Conservation (phyloP, 176 grass and related monocot species). For the Aegilops longissima region DNA sequence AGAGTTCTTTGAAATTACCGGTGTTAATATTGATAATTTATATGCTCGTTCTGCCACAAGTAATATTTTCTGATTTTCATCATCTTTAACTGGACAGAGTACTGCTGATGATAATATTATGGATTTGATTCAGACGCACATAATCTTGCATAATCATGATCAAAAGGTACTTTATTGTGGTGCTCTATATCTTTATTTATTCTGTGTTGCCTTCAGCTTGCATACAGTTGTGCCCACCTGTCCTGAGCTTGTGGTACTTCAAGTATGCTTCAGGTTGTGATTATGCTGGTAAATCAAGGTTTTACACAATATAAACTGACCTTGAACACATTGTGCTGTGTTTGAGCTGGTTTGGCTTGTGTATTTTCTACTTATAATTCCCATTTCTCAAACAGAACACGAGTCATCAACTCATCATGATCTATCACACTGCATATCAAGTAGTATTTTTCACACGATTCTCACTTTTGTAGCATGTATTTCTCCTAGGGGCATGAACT, state of each 20-base stretch:
- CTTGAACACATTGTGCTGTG: background rate
- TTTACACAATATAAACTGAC: constrained; percentile 3
- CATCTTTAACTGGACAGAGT: constrained; percentile 54
- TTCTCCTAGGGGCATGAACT: constrained; percentile 77
- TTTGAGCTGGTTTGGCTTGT: constrained; percentile 19
- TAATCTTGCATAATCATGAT: constrained; percentile 66
- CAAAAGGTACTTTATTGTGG: constrained; percentile 63
- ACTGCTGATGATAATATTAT: constrained; percentile 66
- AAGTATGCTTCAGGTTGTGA: constrained; percentile 12
- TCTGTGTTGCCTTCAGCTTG: constrained; percentile 21
- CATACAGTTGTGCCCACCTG: background rate
- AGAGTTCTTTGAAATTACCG: background rate
- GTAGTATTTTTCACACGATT: constrained; percentile 14
- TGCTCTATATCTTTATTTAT: constrained; percentile 16
- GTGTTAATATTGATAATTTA: constrained; percentile 13
- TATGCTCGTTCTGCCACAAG: constrained; percentile 21
- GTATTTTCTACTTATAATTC: background rate
- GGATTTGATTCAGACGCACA: constrained; percentile 77
- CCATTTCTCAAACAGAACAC: background rate
- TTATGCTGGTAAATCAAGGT: constrained; percentile 9
- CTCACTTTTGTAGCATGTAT: constrained; percentile 28
- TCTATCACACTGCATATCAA: background rate
- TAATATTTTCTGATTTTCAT: constrained; percentile 18
- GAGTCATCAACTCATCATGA: constrained; percentile 7
- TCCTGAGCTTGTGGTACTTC: constrained; percentile 2